Conservation (phyloP, 2,329 filamentous ascomycete genomes). For the Claviceps pazoutovae region DNA sequence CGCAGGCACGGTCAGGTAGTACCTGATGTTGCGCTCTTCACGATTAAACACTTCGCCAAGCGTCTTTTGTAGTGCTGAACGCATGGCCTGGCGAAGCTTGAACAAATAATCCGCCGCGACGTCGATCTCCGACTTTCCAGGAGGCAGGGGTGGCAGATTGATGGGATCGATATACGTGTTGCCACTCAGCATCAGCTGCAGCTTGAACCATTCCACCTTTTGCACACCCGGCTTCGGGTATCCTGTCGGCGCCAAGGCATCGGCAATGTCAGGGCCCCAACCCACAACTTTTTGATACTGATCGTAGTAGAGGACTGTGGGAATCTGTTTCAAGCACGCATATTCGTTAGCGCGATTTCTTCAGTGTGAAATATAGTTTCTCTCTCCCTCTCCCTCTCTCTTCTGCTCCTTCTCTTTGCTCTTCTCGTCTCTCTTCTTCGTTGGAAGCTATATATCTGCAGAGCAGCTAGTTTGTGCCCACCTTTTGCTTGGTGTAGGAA, state of each 20-base stretch:
- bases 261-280: slow-evolving; percentile 96
- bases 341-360: background rate
- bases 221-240: slow-evolving; percentile 97
- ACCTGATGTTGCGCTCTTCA: slow-evolving; percentile 94
- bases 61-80: slow-evolving; percentile 88
- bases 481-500: slow-evolving; percentile 98
- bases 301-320: slow-evolving; percentile 98
- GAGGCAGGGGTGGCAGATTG: slow-evolving; percentile 91
- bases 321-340: slow-evolving; percentile 48
- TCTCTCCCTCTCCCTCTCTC: background rate
- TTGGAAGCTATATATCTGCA: background rate
- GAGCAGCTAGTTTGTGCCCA: slow-evolving; percentile 22
- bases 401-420: background rate
- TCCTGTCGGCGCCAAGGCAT: slow-evolving; percentile 88
- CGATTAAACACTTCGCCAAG: slow-evolving; percentile 94
- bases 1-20: slow-evolving; percentile 95
- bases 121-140: slow-evolving; percentile 97
- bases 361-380: background rate
- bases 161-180: slow-evolving; percentile 99
- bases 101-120: slow-evolving; percentile 99
- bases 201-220: slow-evolving; percentile 99
- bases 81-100: slow-evolving; percentile 94
- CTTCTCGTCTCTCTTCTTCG: background rate
- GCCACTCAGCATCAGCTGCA: slow-evolving; percentile 95
- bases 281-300: slow-evolving; percentile 99